Percentiles rank a stretch among this genome's conserved stretches.
Conservation (phyloP, 1,284 basidiomycete genomes). For the Macrocybe sp. region DNA sequence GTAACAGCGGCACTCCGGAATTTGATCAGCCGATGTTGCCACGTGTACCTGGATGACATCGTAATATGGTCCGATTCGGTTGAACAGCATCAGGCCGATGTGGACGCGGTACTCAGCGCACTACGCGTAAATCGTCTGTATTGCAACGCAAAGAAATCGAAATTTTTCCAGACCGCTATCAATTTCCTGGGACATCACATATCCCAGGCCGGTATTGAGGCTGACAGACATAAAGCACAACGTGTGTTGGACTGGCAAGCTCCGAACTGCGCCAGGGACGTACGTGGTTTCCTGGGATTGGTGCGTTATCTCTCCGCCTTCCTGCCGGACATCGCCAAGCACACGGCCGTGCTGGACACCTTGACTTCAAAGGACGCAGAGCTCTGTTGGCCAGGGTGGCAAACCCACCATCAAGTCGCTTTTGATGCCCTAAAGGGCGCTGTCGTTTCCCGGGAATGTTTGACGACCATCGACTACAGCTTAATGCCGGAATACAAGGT, state of each 20-base stretch:
- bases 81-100: slow-evolving; percentile 27
- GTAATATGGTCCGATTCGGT: slow-evolving; percentile 28
- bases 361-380: slow-evolving; percentile 9
- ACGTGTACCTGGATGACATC: slow-evolving; percentile 28
- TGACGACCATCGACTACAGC: slow-evolving; percentile 7
- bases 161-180: slow-evolving; percentile 21
- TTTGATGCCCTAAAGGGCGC: slow-evolving; percentile 31
- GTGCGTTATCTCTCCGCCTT: slow-evolving; percentile 26
- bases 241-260: slow-evolving; percentile 26
- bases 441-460: slow-evolving; percentile 10
- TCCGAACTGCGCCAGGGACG: slow-evolving; percentile 18
- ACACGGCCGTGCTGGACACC: slow-evolving; percentile 25
- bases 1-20: slow-evolving; percentile 18
- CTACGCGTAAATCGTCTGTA: slow-evolving; percentile 22
- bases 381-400: slow-evolving; percentile 19
- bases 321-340: slow-evolving; percentile 18
- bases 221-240: slow-evolving; percentile 33
- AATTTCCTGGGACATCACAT: slow-evolving; percentile 29
- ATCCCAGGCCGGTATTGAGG: slow-evolving; percentile 27
- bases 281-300: slow-evolving; percentile 25
- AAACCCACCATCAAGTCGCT: slow-evolving; percentile 23
- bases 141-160: slow-evolving; percentile 23
- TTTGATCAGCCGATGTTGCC: slow-evolving; percentile 20
- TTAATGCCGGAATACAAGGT: slow-evolving; percentile 17
- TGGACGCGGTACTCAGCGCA: slow-evolving; percentile 24